These are phyloP conservation scores for Cordyceps militaris DNA, from an alignment of 2,329 filamentous ascomycete species.

Conservation along the genomic window DNA sequence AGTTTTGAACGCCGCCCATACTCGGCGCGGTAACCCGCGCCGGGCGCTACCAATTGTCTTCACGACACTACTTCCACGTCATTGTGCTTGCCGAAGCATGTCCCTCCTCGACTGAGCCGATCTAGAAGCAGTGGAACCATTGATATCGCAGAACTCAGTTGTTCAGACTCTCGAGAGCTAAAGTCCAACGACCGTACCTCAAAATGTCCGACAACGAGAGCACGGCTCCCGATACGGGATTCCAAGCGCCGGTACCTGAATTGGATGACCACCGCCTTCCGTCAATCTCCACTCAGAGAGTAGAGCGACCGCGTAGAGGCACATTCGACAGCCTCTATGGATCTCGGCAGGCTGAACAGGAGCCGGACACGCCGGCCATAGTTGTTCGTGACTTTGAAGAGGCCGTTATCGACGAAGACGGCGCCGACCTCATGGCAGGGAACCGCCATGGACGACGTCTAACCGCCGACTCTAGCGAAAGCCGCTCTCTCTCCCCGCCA, in stretches of 20 bases:
- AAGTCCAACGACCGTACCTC: slow-evolving; percentile 27
- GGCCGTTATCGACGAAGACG: slow-evolving; percentile 69
- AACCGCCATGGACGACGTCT: slow-evolving; percentile 44
- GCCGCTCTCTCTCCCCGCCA: slow-evolving; percentile 74
- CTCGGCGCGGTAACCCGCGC: slow-evolving; percentile 15
- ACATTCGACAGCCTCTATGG: slow-evolving; percentile 67
- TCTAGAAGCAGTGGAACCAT: slow-evolving; percentile 18
- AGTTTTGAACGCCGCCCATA: slow-evolving; percentile 17
- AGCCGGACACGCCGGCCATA: slow-evolving; percentile 30
- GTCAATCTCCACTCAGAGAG: slow-evolving; percentile 50
- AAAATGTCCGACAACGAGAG: slow-evolving; percentile 64
- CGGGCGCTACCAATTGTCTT: slow-evolving; percentile 9
- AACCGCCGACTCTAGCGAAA: slow-evolving; percentile 51
- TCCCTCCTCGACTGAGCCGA: slow-evolving; percentile 27
- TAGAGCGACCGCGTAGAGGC: slow-evolving; percentile 57
- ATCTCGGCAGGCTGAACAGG: slow-evolving; percentile 38
- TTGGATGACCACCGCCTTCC: slow-evolving; percentile 83
- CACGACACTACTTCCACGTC: neutral
- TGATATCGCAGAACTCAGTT: neutral
- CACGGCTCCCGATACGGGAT: slow-evolving; percentile 52
- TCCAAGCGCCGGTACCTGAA: slow-evolving; percentile 68
- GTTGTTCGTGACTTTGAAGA: slow-evolving; percentile 77
- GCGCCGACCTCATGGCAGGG: slow-evolving; percentile 41
- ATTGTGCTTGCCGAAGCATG: slow-evolving; percentile 1
- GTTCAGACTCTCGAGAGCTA: neutral